Percentiles rank a stretch among this genome's conserved stretches.
phyloP scores from a whole-genome alignment of 345 rosid genomes.

The Syzygium aqueum region DNA sequence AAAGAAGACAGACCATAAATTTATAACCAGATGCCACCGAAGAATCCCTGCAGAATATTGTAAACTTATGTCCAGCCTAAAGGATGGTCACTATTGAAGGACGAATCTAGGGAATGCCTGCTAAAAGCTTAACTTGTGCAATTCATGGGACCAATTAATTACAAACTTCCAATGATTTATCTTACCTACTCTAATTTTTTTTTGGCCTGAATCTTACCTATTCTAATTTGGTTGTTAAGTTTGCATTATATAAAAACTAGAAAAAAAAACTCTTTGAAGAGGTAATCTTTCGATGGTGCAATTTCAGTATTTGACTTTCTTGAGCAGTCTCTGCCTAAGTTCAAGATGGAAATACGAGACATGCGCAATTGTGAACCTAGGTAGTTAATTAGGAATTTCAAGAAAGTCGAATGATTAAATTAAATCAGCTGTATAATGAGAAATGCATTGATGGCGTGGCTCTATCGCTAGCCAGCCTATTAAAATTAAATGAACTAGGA shows the following conservation, averaged over 20 bases:
- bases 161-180: background rate
- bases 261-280: background rate
- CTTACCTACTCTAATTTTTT: background rate
- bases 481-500: background rate
- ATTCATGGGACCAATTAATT: background rate
- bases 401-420: slow-evolving; percentile 2
- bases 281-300: background rate
- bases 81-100: background rate
- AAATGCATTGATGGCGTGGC: slow-evolving; percentile 1
- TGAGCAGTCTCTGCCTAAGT: background rate
- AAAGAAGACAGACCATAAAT: background rate
- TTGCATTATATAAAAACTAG: background rate
- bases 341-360: background rate
- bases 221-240: background rate
- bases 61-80: background rate
- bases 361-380: background rate
- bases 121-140: background rate
- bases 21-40: background rate
- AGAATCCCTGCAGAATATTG: background rate
- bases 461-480: background rate
- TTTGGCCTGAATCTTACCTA: background rate
- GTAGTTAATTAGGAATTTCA: background rate
- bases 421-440: slow-evolving; percentile 18
- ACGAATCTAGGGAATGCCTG: background rate
- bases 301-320: background rate